Conservation (phyloP, 495 filamentous ascomycete species). For the Neurospora terricola region DNA sequence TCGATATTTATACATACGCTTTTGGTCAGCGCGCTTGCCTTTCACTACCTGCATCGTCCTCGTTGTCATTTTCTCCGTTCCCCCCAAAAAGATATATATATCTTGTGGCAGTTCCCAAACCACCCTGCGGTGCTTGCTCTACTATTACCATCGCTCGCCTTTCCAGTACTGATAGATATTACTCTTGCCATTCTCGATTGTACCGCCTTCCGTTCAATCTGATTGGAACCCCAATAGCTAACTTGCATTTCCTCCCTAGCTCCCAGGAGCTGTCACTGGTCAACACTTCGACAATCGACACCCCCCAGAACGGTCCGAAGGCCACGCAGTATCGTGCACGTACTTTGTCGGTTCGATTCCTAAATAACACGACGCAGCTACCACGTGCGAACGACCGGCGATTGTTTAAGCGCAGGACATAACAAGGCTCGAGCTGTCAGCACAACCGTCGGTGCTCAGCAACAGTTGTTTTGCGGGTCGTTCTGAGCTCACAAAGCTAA, state of each 20-base stretch:
- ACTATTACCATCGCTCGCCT: not conserved
- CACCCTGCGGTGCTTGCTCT: not conserved
- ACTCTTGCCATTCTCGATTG: not conserved
- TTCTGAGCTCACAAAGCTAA: not conserved
- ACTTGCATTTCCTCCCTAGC: not conserved
- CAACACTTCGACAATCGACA: not conserved
- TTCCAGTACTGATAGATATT: not conserved
- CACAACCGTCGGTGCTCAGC: not conserved
- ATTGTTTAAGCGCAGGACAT: not conserved
- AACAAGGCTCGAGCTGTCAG: not conserved
- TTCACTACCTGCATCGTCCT: not conserved
- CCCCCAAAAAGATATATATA: not conserved
- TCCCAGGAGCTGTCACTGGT: not conserved
- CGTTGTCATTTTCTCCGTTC: not conserved
- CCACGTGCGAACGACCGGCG: not conserved
- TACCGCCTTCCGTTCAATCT: not conserved
- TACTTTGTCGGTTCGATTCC: not conserved
- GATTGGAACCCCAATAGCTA: not conserved
- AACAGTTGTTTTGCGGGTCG: not conserved
- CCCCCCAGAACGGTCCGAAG: not conserved
- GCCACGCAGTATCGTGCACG: not conserved
- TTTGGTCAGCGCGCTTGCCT: not conserved
- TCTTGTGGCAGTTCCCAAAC: not conserved
- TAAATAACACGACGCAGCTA: not conserved
- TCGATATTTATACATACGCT: not conserved